Base-by-base conservation (phyloP, 139 green algal genomes). In the Coccomyxa sp. region DNA sequence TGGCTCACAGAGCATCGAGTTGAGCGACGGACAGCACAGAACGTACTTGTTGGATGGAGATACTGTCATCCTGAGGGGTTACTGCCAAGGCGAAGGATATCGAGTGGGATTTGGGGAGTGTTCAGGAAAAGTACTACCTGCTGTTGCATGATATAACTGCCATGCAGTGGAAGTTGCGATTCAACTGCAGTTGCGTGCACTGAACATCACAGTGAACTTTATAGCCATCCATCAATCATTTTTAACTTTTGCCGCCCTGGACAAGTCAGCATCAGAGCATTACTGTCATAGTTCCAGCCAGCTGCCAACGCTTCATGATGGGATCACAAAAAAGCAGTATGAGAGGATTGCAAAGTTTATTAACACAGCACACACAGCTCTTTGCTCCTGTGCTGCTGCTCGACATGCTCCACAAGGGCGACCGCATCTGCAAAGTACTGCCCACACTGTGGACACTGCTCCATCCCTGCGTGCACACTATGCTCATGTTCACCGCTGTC, bases 51-150 rank as follows among this genome's bases (percentile, higher is more conserved):
- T 90, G 75, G 93, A 98, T 82, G 95, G 95, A 0, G 95, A 98
- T 82, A 84, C 63, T n/a, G 92, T 98, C 30, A 86, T 91, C 13
- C 77, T 98, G 76, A 88, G 81, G 21, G 95, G 93, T 0, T 89
- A 79, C 60, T 96, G 93, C 74, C 85, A 88, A 57, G 86, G 60
- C 13, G 85, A 88, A 14, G 88, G 89, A 21, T 86, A 79, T 15
- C 79, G 91, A 0, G 82, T 98, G n/a, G 94, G 94, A 0, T 98
- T 97, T 91, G 95, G 95, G 4, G 81, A 92, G 66, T 97, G 93
- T 87, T 84, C 81, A 27, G 95, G 93, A 0, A 83, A n/a, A 25
- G 63, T 93, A 63, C 71, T 92, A 57, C 84, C 88, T 10, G 38
- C 38, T 51, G 38, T 51, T 51, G 38, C 38, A 51, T 51, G 38